Conservation (phyloP, 177 flowering plant genomes). For the Telopea speciosissima region DNA sequence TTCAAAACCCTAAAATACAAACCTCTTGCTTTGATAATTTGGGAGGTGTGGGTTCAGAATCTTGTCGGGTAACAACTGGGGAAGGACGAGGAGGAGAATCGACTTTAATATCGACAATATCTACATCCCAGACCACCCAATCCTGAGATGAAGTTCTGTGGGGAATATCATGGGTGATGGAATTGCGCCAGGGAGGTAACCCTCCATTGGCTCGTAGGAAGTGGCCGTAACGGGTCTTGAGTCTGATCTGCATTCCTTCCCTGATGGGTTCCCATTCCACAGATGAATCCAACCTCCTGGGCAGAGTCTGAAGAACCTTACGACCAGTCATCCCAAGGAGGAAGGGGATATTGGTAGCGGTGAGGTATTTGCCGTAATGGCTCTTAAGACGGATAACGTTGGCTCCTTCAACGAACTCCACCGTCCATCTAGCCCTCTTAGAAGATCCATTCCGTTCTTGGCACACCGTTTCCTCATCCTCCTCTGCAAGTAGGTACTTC, state of each 20-base stretch:
- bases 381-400: slow-evolving; percentile 48
- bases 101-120: slow-evolving; percentile 32
- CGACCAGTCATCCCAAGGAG: slow-evolving; percentile 60
- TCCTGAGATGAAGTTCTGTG: slow-evolving; percentile 40
- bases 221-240: slow-evolving; percentile 50
- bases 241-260: slow-evolving; percentile 53
- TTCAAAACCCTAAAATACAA: background rate
- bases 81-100: background rate
- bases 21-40: slow-evolving; percentile 27
- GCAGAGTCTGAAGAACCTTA: slow-evolving; percentile 52
- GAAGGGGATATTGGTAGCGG: slow-evolving; percentile 50
- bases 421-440: slow-evolving; percentile 26
- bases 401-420: slow-evolving; percentile 22
- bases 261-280: slow-evolving; percentile 71
- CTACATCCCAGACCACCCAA: slow-evolving; percentile 73
- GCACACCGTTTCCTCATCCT: slow-evolving; percentile 33
- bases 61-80: too few species aligned
- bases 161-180: slow-evolving; percentile 64
- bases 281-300: slow-evolving; percentile 40
- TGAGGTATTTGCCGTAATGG: slow-evolving; percentile 55
- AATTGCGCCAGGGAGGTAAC: slow-evolving; percentile 65
- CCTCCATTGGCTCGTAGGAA: slow-evolving; percentile 69
- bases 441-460: slow-evolving; percentile 35
- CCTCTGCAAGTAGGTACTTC: slow-evolving; percentile 39
- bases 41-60: slow-evolving; percentile 4